These are phyloP conservation scores for Blumeriella jaapii DNA, from an alignment of 2,329 filamentous ascomycete species.

Conservation along the genomic window DNA sequence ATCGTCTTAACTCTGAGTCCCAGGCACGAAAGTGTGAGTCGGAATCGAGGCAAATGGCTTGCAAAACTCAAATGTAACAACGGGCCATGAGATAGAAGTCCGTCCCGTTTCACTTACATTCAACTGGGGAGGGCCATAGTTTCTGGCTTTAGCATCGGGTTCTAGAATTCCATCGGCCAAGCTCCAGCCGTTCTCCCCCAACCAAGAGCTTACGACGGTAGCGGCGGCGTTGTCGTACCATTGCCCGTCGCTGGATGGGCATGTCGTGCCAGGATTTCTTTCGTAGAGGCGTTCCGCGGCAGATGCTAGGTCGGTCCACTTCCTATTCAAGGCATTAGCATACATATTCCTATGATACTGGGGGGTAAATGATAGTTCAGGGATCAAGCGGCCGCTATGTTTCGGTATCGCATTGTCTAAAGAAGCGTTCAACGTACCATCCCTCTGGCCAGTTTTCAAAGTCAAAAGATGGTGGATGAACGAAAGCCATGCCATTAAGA, in stretches of 20 bases:
- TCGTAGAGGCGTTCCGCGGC: slow-evolving; percentile 1
- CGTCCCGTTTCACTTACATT: slow-evolving; percentile 4
- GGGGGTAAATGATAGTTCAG: too few species aligned
- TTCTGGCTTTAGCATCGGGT: neutral
- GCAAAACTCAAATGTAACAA: too few species aligned
- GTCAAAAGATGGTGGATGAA: slow-evolving; percentile 1
- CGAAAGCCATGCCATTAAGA: slow-evolving; percentile 3
- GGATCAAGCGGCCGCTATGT: too few species aligned
- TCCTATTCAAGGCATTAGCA: neutral
- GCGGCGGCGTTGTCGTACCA: neutral
- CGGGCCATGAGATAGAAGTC: too few species aligned
- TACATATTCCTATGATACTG: too few species aligned
- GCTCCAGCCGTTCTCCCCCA: neutral
- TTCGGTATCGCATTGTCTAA: too few species aligned
- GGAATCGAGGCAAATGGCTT: too few species aligned
- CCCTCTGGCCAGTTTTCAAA: slow-evolving; percentile 4
- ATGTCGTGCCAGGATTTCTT: neutral
- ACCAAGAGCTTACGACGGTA: neutral
- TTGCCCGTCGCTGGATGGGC: slow-evolving; percentile 1
- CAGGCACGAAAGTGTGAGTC: too few species aligned
- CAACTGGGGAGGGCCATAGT: neutral
- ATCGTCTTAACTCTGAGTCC: too few species aligned
- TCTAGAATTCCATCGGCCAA: slow-evolving; percentile 1
- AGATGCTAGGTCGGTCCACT: slow-evolving; percentile 1
- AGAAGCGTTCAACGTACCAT: neutral